phyloP scores from a whole-genome alignment of 345 rosid species.

The Populus tremula region DNA sequence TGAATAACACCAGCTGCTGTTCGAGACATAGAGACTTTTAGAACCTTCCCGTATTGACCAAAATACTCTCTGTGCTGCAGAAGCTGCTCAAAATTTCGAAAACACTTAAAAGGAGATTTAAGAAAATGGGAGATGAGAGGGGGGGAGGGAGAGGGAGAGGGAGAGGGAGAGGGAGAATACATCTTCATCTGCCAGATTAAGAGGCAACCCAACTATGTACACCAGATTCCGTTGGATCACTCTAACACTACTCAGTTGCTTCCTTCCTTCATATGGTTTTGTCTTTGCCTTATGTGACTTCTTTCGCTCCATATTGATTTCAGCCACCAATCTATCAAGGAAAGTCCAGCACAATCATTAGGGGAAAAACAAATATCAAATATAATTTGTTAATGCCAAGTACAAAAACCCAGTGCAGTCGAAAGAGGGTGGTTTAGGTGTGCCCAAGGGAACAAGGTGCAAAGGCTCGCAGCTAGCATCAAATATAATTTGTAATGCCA shows the following conservation, averaged over 20 bases:
- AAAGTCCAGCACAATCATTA: neutral
- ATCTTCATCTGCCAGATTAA: conserved; percentile 84
- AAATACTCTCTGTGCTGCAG: conserved; percentile 75
- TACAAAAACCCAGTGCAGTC: neutral
- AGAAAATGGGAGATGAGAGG: neutral
- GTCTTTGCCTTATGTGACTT: conserved; percentile 65
- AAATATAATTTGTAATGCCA: neutral
- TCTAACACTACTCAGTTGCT: conserved; percentile 75
- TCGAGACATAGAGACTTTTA: conserved; percentile 91
- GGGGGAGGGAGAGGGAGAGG: neutral
- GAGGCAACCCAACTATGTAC: conserved; percentile 87
- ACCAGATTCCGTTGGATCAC: conserved; percentile 86
- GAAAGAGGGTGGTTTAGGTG: no score
- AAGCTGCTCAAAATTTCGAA: conserved; percentile 43
- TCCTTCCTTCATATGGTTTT: conserved; percentile 69
- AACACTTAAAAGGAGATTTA: neutral
- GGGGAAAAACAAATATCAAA: neutral
- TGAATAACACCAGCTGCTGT: conserved; percentile 81
- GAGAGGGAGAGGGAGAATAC: conserved; percentile 34
- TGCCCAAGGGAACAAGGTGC: no score
- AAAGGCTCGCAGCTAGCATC: neutral
- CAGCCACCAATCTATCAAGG: conserved; percentile 56
- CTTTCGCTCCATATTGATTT: conserved; percentile 61
- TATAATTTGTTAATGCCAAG: neutral
- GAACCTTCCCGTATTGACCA: conserved; percentile 88